These are phyloP conservation scores for Daldinia vernicosa DNA, from an alignment of 495 filamentous ascomycete genomes.

Conservation along the genomic window DNA sequence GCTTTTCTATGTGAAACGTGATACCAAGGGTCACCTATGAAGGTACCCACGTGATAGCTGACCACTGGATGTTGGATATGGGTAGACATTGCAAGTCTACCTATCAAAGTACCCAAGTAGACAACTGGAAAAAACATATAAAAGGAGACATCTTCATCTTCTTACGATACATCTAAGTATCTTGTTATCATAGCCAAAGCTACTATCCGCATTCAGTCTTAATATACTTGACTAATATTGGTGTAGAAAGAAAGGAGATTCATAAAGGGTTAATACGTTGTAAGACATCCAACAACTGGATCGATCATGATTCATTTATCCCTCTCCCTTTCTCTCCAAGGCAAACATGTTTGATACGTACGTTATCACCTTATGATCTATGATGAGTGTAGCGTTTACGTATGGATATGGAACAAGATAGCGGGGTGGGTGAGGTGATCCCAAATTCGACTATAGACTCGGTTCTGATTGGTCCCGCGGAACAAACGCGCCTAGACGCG, in stretches of 20 bases:
- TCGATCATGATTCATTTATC: not conserved
- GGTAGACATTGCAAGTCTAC: too few species aligned
- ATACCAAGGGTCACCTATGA: not conserved
- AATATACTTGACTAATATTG: not conserved
- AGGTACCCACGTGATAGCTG: not conserved
- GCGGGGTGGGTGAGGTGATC: conserved; percentile 12
- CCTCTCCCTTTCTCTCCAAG: not conserved
- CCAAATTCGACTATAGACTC: conserved; percentile 16
- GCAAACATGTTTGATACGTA: not conserved
- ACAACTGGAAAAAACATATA: not conserved
- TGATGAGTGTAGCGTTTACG: not conserved
- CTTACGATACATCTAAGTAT: not conserved
- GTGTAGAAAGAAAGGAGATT: not conserved
- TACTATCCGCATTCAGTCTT: not conserved
- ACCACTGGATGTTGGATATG: too few species aligned
- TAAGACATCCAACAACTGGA: not conserved
- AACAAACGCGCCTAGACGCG: conserved; percentile 40
- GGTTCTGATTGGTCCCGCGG: conserved; percentile 25
- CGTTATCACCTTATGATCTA: not conserved
- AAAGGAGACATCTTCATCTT: not conserved
- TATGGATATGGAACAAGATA: conserved; percentile 3
- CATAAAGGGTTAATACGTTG: not conserved
- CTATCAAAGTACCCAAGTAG: not conserved
- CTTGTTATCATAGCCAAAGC: too few species aligned
- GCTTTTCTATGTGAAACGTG: not conserved